Evolutionary conservation across 257 asterid species (phyloP), one percentile per base, ranked within the genome.

Genomic region (Nicotiana knightiana): DNA sequence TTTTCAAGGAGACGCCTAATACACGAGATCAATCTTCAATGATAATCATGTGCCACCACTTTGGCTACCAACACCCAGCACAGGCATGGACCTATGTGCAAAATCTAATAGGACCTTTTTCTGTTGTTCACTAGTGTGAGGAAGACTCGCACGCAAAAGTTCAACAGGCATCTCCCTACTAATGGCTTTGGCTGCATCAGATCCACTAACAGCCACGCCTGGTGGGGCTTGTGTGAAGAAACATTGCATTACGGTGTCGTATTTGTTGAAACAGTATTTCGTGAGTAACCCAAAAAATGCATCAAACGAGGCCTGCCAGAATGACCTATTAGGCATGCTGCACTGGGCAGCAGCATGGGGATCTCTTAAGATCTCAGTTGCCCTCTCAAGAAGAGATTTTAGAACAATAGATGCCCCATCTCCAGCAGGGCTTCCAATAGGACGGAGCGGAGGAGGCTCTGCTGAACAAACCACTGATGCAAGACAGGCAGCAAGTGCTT

Each of bases 281-380:
- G 92, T 87, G 39, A 93, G 93, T 32, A 91, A 83, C 33, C 82
- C 87, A 67, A 93, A 93, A 82, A 93, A 93, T 4, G 94, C 96
- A 83, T 93, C 94, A 73, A 93, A 93, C 9, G 97, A 91, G 15
- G 92, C 97, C 92, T 93, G 97, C 97, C 97, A 93, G 78, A 93
- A 90, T 11, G 87, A 86, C 79, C 93, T 85, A 87, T 81, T 89
- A 28, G 87, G 77, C 26, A 85, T 33, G 76, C 89, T 88, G 89
- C 96, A 91, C 67, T 83, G 88, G 55, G 83, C 86, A 57, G 88
- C 87, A 63, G 92, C 87, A 55, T 82, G 87, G 18, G 93, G 94
- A 79, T 89, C 92, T 10, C 91, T 89, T 67, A 93, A 84, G 80
- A 93, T 88, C 79, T 90, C 94, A 43, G 97, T 93, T 39, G 94